phyloP scores from a whole-genome alignment of 2,329 filamentous ascomycete species.

The Paraphaeosphaeria sporulosa region DNA sequence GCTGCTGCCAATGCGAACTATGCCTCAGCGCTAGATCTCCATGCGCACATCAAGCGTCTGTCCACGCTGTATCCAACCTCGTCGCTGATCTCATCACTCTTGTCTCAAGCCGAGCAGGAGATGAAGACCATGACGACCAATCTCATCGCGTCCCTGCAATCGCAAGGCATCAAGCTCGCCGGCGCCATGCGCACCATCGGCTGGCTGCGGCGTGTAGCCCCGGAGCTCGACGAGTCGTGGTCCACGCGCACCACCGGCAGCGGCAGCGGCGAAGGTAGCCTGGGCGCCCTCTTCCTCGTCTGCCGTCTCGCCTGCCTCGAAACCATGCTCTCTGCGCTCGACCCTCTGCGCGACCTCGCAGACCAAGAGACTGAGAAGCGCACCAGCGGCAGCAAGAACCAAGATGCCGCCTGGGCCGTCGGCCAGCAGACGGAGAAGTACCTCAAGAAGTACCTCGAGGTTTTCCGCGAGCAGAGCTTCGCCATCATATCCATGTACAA shows the following conservation, averaged over 20 bases:
- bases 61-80: slow-evolving; percentile 84
- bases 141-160: slow-evolving; percentile 78
- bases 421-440: slow-evolving; percentile 95
- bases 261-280: slow-evolving; percentile 64
- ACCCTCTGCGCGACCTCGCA: slow-evolving; percentile 85
- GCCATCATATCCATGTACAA: slow-evolving; percentile 93
- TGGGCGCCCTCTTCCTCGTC: slow-evolving; percentile 86
- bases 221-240: slow-evolving; percentile 70
- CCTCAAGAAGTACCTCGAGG: slow-evolving; percentile 93
- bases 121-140: slow-evolving; percentile 90
- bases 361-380: slow-evolving; percentile 77
- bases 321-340: slow-evolving; percentile 80
- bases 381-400: slow-evolving; percentile 32
- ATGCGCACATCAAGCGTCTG: slow-evolving; percentile 90
- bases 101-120: slow-evolving; percentile 79
- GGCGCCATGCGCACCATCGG: slow-evolving; percentile 89
- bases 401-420: slow-evolving; percentile 65
- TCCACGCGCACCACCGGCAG: slow-evolving; percentile 38
- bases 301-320: slow-evolving; percentile 83
- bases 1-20: slow-evolving; percentile 71
- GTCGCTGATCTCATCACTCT: slow-evolving; percentile 74
- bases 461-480: slow-evolving; percentile 97
- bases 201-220: slow-evolving; percentile 86
- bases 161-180: slow-evolving; percentile 83
- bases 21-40: slow-evolving; percentile 86